Evolutionary conservation across 345 rosid genomes (phyloP).

Genomic region (Noccaea bulbosa): DNA sequence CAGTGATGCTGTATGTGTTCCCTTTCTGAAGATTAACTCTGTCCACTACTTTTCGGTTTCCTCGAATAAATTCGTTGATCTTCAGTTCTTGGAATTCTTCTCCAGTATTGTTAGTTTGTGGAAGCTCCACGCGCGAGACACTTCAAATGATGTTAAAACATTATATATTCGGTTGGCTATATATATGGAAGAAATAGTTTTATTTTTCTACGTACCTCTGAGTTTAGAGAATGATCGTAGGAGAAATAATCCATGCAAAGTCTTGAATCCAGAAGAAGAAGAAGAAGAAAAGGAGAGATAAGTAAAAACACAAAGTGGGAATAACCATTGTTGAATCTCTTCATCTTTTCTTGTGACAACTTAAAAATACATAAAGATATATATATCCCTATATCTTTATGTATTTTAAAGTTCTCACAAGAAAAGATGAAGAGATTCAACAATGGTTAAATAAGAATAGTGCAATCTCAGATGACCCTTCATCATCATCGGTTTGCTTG

Average conservation of each 20-base stretch:
- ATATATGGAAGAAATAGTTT: not conserved
- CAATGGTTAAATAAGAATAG: too few relatives aligned
- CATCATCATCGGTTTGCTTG: slow-evolving; percentile 11
- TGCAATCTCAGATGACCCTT: slow-evolving; percentile 22
- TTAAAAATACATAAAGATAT: not conserved
- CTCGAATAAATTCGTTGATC: slow-evolving; percentile 42
- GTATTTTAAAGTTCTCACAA: too few relatives aligned
- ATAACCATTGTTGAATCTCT: slow-evolving; percentile 11
- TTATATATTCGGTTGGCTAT: not conserved
- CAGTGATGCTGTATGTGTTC: slow-evolving; percentile 57
- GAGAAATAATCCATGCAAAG: slow-evolving; percentile 36
- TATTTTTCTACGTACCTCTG: slow-evolving; percentile 46
- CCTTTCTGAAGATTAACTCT: slow-evolving; percentile 51
- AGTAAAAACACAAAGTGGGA: slow-evolving; percentile 11
- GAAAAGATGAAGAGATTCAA: too few relatives aligned
- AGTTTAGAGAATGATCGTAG: slow-evolving; percentile 56
- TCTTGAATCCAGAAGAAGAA: slow-evolving; percentile 39
- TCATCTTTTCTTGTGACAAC: slow-evolving; percentile 26
- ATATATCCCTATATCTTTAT: slow-evolving; percentile 11
- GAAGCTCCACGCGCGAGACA: slow-evolving; percentile 61
- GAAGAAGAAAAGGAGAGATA: not conserved
- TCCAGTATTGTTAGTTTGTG: slow-evolving; percentile 35
- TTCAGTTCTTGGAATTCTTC: slow-evolving; percentile 57
- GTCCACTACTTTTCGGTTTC: slow-evolving; percentile 42
- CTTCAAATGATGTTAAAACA: slow-evolving; percentile 43